Conservation (phyloP, 2,329 filamentous ascomycete genomes). For the Exophiala alcalophila region DNA sequence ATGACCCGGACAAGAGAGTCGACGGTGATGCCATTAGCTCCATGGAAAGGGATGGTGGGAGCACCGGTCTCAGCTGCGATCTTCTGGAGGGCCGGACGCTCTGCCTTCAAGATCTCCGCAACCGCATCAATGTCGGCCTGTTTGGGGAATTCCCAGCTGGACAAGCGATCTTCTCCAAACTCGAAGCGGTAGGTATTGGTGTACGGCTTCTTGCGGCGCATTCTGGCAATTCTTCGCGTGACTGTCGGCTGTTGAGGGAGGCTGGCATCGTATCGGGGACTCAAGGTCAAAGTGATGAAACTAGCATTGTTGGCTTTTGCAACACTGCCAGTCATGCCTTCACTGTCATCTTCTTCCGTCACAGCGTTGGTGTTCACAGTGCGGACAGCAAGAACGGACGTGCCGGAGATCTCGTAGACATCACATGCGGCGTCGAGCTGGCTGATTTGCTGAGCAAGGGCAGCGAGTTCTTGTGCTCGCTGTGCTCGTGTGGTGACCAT, state of each 20-base stretch:
- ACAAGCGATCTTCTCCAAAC: slow-evolving; percentile 6
- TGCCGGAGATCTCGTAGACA: no score
- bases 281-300: no score
- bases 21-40: slow-evolving; percentile 17
- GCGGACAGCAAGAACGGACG: no score
- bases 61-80: neutral
- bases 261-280: no score
- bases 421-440: slow-evolving; percentile 5
- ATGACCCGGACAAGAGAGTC: slow-evolving; percentile 28
- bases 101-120: slow-evolving; percentile 11
- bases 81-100: slow-evolving; percentile 7
- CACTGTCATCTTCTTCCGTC: no score
- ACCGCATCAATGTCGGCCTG: slow-evolving; percentile 7
- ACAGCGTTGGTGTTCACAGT: no score
- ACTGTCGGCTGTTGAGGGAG: no score
- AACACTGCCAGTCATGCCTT: no score
- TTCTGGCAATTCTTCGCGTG: no score
- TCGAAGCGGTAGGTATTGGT: slow-evolving; percentile 11
- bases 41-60: slow-evolving; percentile 23
- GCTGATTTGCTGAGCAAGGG: slow-evolving; percentile 4
- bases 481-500: slow-evolving; percentile 15
- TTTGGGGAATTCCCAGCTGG: neutral
- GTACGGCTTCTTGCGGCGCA: slow-evolving; percentile 2
- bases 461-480: neutral
- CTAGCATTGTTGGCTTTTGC: no score